These are phyloP conservation scores for Camellia sinensis DNA, from an alignment of 148 eudicot genomes.

Conservation along the genomic window DNA sequence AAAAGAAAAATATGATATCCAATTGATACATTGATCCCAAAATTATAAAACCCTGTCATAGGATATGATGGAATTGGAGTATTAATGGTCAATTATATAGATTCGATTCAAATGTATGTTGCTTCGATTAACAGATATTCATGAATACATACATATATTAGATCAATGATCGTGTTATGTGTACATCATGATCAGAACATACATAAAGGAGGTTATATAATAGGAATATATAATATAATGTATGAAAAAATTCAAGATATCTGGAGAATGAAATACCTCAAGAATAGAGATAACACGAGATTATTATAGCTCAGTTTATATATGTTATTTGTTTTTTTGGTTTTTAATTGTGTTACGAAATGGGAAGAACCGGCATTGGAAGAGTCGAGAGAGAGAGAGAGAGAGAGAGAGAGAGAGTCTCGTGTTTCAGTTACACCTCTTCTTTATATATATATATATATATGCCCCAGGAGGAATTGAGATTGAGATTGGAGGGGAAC, in stretches of 20 bases:
- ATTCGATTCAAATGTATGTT: too few relatives aligned
- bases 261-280: not conserved
- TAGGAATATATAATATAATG: too few relatives aligned
- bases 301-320: not conserved
- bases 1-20: not conserved
- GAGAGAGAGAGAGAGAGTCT: not conserved
- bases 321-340: too few relatives aligned
- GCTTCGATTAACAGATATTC: not conserved
- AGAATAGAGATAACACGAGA: not conserved
- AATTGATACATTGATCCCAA: too few relatives aligned
- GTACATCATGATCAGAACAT: too few relatives aligned
- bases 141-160: too few relatives aligned
- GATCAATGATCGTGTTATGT: too few relatives aligned
- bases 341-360: not conserved
- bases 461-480: not conserved
- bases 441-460: too few relatives aligned
- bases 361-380: not conserved
- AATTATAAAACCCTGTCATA: too few relatives aligned
- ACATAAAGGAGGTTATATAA: too few relatives aligned
- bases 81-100: too few relatives aligned
- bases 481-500: constrained; percentile 9
- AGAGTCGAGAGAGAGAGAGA: not conserved
- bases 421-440: not conserved
- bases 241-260: not conserved
- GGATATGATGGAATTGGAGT: too few relatives aligned